Conservation (phyloP, 192 early-diverging fungal genomes). For the Phycomyces blakesleeanus region DNA sequence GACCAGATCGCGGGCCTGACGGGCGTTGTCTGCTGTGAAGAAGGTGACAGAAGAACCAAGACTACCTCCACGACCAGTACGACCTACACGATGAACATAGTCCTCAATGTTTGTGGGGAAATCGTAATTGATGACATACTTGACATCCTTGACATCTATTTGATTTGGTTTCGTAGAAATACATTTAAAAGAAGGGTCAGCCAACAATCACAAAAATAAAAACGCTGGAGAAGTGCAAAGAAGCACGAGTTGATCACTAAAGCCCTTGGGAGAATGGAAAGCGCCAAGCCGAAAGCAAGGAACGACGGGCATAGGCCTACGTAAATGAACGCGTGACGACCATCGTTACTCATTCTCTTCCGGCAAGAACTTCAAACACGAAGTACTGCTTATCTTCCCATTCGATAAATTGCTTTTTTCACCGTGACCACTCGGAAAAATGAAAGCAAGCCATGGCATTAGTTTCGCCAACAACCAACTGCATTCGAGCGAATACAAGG, state of each 20-base stretch:
- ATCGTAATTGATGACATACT: constrained; percentile 95
- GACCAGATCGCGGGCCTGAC: constrained; percentile 77
- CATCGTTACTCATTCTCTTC: background rate
- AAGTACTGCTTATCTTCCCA: constrained; percentile 2
- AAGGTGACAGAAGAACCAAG: constrained; percentile 91
- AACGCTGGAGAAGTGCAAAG: background rate
- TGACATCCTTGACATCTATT: constrained; percentile 88
- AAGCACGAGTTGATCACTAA: constrained; percentile 2
- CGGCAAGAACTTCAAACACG: background rate
- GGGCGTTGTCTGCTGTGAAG: constrained; percentile 86
- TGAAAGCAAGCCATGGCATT: background rate
- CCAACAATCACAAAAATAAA: background rate
- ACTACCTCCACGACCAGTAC: constrained; percentile 91
- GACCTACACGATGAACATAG: constrained; percentile 92
- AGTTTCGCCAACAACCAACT: background rate
- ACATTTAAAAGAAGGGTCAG: constrained; percentile 22
- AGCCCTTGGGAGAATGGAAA: background rate
- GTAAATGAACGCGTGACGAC: background rate
- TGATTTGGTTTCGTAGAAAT: constrained; percentile 17
- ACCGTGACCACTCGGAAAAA: background rate
- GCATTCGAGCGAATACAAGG: background rate
- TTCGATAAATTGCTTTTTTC: background rate
- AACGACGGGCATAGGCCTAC: background rate
- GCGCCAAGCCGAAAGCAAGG: constrained; percentile 2
- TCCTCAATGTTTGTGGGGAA: constrained; percentile 91